Conservation (phyloP, 1,284 basidiomycete genomes). For the Microbotryomycetes sp. region DNA sequence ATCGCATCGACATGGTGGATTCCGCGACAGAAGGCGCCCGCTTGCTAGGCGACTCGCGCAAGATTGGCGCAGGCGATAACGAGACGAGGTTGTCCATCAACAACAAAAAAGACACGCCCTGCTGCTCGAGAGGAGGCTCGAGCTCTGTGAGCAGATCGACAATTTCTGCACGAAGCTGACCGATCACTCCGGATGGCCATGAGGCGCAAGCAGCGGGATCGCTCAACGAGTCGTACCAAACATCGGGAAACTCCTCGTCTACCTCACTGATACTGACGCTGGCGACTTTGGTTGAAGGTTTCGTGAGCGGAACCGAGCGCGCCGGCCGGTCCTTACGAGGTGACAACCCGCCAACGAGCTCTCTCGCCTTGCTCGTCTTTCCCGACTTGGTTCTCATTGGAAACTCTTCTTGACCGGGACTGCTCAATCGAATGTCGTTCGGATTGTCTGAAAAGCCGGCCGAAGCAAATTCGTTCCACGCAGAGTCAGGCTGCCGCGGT, state of each 20-base stretch:
- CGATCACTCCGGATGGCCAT: conserved; percentile 15
- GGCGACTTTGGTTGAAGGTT: not conserved
- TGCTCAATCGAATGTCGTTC: not conserved
- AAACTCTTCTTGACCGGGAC: not conserved
- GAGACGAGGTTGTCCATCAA: conserved; percentile 14
- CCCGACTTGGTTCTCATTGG: not conserved
- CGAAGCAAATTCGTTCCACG: conserved; percentile 19
- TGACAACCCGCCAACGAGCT: not conserved
- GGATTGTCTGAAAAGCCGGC: conserved; percentile 14
- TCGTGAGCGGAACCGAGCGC: not conserved
- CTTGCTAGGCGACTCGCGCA: not conserved
- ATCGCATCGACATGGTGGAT: conserved; percentile 2
- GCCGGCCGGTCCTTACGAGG: not conserved
- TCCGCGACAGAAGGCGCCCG: not conserved
- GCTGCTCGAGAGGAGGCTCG: not conserved
- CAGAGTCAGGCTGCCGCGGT: not conserved
- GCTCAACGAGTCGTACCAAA: conserved; percentile 20
- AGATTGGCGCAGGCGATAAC: not conserved
- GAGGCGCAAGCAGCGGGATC: conserved; percentile 11
- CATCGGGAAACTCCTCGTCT: conserved; percentile 23
- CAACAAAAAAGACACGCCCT: conserved; percentile 6
- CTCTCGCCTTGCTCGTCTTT: not conserved
- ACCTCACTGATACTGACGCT: not conserved
- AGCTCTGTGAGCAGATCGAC: not conserved
- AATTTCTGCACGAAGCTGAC: not conserved